phyloP scores from a whole-genome alignment of 2,329 filamentous ascomycete genomes.

The Tolypocladium album region DNA sequence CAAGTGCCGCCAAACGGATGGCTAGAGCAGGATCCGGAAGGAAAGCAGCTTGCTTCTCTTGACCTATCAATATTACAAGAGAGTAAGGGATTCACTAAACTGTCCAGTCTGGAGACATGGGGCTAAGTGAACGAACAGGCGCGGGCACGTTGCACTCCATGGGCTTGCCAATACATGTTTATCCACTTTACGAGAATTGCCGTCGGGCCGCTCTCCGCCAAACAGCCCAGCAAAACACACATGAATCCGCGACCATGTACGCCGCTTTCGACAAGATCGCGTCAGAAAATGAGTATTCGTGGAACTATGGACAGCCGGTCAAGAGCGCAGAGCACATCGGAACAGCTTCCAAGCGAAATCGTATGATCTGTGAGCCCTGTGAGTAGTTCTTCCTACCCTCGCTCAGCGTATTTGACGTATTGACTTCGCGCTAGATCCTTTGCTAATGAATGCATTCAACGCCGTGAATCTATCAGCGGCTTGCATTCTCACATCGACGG shows the following conservation, averaged over 20 bases:
- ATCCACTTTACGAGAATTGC: constrained; percentile 56
- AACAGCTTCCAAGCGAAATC: constrained; percentile 42
- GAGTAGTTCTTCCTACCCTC: constrained; percentile 10
- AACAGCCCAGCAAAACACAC: constrained; percentile 40
- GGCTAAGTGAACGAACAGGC: constrained; percentile 24
- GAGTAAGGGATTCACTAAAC: constrained; percentile 1
- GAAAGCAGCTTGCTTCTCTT: constrained; percentile 32
- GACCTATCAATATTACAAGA: constrained; percentile 32
- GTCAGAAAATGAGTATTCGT: constrained; percentile 39
- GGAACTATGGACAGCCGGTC: constrained; percentile 39
- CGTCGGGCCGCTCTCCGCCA: constrained; percentile 47
- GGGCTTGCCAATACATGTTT: constrained; percentile 55
- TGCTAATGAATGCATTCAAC: constrained; percentile 64
- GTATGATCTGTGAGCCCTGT: constrained; percentile 62
- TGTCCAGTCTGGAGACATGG: too few relatives aligned
- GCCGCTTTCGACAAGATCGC: constrained; percentile 49
- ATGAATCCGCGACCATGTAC: constrained; percentile 50
- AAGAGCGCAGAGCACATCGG: constrained; percentile 40
- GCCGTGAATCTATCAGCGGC: constrained; percentile 54
- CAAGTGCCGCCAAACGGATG: constrained; percentile 44
- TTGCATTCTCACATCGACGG: constrained; percentile 46
- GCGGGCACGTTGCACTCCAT: constrained; percentile 46
- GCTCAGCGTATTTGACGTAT: not conserved
- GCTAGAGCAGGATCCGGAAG: constrained; percentile 35
- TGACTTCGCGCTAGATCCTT: constrained; percentile 37